These are phyloP conservation scores for Lactarius indigo DNA, from an alignment of 768 basidiomycete species.

Conservation along the genomic window DNA sequence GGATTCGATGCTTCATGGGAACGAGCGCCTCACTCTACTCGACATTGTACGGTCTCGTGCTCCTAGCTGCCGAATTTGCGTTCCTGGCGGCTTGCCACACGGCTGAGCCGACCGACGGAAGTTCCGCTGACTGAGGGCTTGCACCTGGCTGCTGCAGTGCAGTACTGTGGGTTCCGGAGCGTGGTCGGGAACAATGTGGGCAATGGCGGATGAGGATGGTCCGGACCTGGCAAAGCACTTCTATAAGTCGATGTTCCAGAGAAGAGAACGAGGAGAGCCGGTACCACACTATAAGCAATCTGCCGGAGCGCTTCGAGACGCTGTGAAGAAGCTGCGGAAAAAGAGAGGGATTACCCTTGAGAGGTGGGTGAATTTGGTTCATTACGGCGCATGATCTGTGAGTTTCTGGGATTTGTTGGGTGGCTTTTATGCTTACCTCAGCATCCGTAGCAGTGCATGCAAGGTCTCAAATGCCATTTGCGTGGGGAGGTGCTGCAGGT, in stretches of 20 bases:
- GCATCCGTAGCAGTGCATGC: too few species aligned
- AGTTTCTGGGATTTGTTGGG: not conserved
- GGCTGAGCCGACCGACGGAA: not conserved
- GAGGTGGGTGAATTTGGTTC: slow-evolving; percentile 5
- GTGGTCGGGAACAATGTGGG: not conserved
- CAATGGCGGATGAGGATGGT: not conserved
- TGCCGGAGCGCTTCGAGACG: not conserved
- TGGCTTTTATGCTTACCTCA: not conserved
- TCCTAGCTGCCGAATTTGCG: not conserved
- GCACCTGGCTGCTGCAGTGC: not conserved
- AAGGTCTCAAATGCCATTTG: too few species aligned
- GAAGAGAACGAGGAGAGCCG: not conserved
- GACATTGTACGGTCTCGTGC: not conserved
- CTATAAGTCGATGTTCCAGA: not conserved
- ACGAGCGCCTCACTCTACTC: not conserved
- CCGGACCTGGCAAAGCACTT: not conserved
- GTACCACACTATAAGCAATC: not conserved
- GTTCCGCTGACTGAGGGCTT: not conserved
- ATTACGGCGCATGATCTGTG: not conserved
- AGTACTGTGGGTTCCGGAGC: not conserved
- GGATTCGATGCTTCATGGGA: not conserved
- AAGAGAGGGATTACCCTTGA: not conserved
- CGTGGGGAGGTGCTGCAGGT: too few species aligned
- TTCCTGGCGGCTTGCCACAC: not conserved
- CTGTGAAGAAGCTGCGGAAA: not conserved